Base-by-base conservation (phyloP, 768 basidiomycete genomes). In the Cystobasidium tubakii region DNA sequence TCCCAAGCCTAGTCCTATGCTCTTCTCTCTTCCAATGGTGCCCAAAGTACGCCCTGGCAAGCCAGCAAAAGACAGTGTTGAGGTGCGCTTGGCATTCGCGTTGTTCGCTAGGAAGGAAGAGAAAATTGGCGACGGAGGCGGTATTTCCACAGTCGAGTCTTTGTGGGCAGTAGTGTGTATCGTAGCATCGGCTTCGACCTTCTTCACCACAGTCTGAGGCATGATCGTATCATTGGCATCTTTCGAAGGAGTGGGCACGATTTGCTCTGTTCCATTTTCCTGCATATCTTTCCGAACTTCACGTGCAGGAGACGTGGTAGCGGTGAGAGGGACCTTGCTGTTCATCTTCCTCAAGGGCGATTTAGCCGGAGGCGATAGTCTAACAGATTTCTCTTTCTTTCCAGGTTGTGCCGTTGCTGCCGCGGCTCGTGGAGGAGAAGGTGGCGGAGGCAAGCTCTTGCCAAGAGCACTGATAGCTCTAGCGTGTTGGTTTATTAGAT, bases 91-190 rank as follows among this genome's bases (percentile, higher is more conserved):
- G 4, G 4, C 17, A 44, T 21, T 50, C 15, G 39, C 39, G n/a
- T 71, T 55, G 19, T 67, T 42, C n/a, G 69, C 62, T 19, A 71
- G 42, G 29, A 71, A 71, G 69, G 54, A 57, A 3, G 54, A 57
- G 44, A 71, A 71, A 21, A 71, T 23, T 1, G 69, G 69, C 1
- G 69, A 71, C 7, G 69, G 54, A 17, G 69, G 69, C n/a, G 63
- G 36, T 39, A 46, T n/a, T 2, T 65, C 36, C 10, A 65, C 63
- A 27, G 34, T 42, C 10, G 63, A 25, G 34, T 65, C 63, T 65
- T 39, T 39, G 63, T 65, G 63, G 1, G 57, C 57, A 1, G 57
- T 65, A 27, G 33, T 6, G 36, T 65, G 34, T 27, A 65, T 12
- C 57, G 57, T 33, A 7, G 43, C 17, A 65, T 25, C 39, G 21